These are phyloP conservation scores for Pythium rhizo-oryzae DNA, from an alignment of 352 stramenopile genomes.

Conservation along the genomic window DNA sequence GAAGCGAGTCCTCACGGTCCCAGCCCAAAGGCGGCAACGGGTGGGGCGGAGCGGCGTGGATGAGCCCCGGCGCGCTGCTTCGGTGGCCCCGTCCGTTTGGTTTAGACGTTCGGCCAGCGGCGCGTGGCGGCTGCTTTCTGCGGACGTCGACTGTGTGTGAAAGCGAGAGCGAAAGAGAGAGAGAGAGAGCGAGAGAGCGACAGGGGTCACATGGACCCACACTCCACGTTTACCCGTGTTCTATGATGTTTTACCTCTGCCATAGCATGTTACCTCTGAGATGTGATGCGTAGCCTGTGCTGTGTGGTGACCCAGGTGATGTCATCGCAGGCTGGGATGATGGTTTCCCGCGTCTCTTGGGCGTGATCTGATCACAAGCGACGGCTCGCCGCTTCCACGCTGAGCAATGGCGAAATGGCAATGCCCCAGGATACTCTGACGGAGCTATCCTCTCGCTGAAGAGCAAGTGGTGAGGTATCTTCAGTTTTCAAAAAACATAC, in stretches of 20 bases:
- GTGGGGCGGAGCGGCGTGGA: background rate
- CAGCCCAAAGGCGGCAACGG: no score
- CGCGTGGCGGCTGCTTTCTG: slow-evolving; percentile 22
- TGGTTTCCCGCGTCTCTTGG: slow-evolving; percentile 12
- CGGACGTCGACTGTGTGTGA: slow-evolving; percentile 7
- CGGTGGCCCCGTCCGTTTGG: background rate
- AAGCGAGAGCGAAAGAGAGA: slow-evolving; percentile 13
- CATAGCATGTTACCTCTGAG: slow-evolving; percentile 6
- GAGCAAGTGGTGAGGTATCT: slow-evolving; percentile 4
- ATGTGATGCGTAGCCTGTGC: background rate
- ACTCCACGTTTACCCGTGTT: slow-evolving; percentile 3
- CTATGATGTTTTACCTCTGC: background rate
- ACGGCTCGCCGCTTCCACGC: no score
- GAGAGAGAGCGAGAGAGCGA: no score
- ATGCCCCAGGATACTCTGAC: no score
- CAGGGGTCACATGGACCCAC: slow-evolving; percentile 12
- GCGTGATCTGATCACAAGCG: background rate
- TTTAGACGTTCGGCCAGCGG: slow-evolving; percentile 10
- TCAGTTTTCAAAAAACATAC: slow-evolving; percentile 23
- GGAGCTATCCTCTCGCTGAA: background rate
- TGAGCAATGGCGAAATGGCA: no score
- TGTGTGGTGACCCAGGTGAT: slow-evolving; percentile 1
- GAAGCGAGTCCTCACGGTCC: no score
- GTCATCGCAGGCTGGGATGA: background rate
- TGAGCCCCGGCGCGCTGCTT: background rate